Evolutionary conservation across 176 grass and related monocot species (phyloP).

Genomic region (Zoysia japonica): DNA sequence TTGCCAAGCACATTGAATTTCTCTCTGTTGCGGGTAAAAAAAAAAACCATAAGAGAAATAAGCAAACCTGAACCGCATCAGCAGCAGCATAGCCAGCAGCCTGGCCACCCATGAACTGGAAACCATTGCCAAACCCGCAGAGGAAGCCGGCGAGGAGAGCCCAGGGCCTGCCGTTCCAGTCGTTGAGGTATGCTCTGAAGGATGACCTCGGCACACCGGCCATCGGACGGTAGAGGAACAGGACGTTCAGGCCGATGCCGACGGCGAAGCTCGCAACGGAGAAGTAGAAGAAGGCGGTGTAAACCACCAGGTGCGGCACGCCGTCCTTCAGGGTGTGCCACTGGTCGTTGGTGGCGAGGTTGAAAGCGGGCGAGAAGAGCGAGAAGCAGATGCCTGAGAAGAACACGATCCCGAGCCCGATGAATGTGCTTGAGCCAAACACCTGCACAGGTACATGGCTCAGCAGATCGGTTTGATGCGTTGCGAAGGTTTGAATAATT

Average conservation of each 20-base stretch:
- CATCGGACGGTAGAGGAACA: constrained; percentile 85
- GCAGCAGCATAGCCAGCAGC: constrained; percentile 97
- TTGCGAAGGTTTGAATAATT: neutral
- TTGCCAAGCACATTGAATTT: neutral
- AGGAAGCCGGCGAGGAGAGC: constrained; percentile 80
- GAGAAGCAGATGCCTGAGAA: constrained; percentile 89
- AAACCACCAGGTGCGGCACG: constrained; percentile 80
- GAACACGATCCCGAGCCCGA: constrained; percentile 88
- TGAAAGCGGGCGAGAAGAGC: constrained; percentile 93
- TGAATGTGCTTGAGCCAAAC: constrained; percentile 63
- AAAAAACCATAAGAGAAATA: neutral
- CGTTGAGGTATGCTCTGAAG: constrained; percentile 71
- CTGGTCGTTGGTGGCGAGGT: constrained; percentile 92
- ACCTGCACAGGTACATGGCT: constrained; percentile 15
- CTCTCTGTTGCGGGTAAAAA: neutral
- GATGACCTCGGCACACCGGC: constrained; percentile 78
- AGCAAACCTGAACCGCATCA: constrained; percentile 91
- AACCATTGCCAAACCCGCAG: constrained; percentile 92
- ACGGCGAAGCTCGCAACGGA: constrained; percentile 78
- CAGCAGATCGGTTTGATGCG: no score
- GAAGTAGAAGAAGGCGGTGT: constrained; percentile 99
- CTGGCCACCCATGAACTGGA: constrained; percentile 98
- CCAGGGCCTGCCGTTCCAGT: constrained; percentile 95
- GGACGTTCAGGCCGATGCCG: constrained; percentile 73
- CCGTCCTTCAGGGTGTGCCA: constrained; percentile 77